These are phyloP conservation scores for Pseudocercospora musae DNA, from an alignment of 2,329 filamentous ascomycete genomes.

Conservation along the genomic window DNA sequence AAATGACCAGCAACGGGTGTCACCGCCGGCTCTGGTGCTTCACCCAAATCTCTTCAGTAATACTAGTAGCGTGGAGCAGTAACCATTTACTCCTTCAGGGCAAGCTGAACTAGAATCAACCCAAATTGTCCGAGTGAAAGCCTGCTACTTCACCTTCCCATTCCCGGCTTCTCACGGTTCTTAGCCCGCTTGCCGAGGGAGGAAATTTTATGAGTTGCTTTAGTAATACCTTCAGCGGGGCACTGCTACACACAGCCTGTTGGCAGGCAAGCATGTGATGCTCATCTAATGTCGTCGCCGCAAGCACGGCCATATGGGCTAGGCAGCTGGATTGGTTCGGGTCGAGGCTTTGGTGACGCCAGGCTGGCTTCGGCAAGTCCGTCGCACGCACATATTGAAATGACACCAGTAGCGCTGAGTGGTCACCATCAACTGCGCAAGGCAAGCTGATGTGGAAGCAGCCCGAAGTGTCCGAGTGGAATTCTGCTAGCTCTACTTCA, in stretches of 20 bases:
- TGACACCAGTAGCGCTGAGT: background rate
- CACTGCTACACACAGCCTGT: background rate
- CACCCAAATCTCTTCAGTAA: too few relatives aligned
- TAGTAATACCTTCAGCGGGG: too few relatives aligned
- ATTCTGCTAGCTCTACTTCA: background rate
- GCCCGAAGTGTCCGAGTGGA: background rate
- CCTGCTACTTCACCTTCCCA: too few relatives aligned
- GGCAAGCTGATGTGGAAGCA: background rate
- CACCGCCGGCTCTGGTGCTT: too few relatives aligned
- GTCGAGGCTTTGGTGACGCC: background rate
- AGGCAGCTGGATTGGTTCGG: background rate
- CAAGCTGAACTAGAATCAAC: too few relatives aligned
- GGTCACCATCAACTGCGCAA: background rate
- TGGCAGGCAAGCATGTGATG: background rate
- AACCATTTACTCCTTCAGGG: too few relatives aligned
- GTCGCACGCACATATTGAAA: background rate
- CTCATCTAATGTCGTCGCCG: background rate
- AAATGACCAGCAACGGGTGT: too few relatives aligned
- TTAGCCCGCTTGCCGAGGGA: too few relatives aligned
- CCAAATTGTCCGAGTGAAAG: too few relatives aligned
- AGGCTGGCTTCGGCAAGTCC: background rate
- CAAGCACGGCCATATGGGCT: background rate
- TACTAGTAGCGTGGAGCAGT: too few relatives aligned
- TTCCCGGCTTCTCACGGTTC: too few relatives aligned
- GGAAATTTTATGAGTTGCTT: too few relatives aligned